Base-by-base conservation (phyloP, 495 filamentous ascomycete species). In the Trichoderma asperelloides region DNA sequence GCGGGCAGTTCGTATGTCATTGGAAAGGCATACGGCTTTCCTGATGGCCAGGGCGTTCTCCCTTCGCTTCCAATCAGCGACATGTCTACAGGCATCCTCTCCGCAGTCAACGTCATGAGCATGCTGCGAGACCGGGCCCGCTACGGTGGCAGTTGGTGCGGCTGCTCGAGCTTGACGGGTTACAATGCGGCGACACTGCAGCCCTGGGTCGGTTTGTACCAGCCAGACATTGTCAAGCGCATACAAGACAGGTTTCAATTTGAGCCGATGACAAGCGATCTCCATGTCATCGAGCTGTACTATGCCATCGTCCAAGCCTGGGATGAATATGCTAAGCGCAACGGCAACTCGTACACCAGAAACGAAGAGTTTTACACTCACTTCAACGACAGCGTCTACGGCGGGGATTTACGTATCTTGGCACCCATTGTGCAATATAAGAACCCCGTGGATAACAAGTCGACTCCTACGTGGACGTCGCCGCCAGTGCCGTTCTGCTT, bases 51-150 rank as follows among this genome's bases (percentile, higher is more conserved):
- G 67, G 70, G 60, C 13, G 74, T 77, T 3, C 67, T 76, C 40
- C 76, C 76, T 25, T 64, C 73, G 45, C 69, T 78, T 57, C 76
- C 76, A 18, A 74, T 76, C 51, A 70, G 66, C 18, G 76, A 78
- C 64, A 76, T 75, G 71, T 67, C 70, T 7, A 73, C 74, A 3
- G 76, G 76, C 1, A 49, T 68, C 37, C 68, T 71, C 2, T 70
- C 70, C 25, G 70, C 69, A 2, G 49, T 72, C 13, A 71, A 65
- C 25, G 55, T 63, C 21, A 65, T 74, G 68, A 65, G 70, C 65
- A 70, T 68, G 64, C 39, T 74, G 27, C 28, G 71, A 23, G 70
- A 73, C 30, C 63, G 73, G 41, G 41, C 41, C 41, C 12, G 41
- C 13, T 18, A 16, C 12, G 41, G 41, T 15, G 41, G 41, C 41